phyloP scores from a whole-genome alignment of 2,329 filamentous ascomycete genomes.

The Chaetothyriales sp. region DNA sequence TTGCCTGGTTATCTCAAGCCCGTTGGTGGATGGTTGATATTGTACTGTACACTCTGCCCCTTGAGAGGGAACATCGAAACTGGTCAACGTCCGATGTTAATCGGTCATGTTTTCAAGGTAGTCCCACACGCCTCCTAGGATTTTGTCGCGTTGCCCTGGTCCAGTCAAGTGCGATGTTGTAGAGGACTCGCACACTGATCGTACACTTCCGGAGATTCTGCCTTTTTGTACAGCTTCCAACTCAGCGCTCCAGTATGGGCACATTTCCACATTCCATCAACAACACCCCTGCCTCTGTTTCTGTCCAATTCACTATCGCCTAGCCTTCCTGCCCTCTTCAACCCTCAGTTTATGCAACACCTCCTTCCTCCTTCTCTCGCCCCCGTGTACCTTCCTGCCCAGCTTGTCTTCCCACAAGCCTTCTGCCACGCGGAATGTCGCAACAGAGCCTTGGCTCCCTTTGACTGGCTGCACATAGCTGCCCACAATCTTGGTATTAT shows the following conservation, averaged over 20 bases:
- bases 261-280: background rate
- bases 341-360: conserved; percentile 74
- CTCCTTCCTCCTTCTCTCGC: conserved; percentile 76
- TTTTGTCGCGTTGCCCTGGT: too few relatives aligned
- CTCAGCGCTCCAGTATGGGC: background rate
- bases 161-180: too few relatives aligned
- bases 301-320: background rate
- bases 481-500: conserved; percentile 56
- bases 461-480: conserved; percentile 57
- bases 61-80: background rate
- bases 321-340: conserved; percentile 48
- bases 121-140: too few relatives aligned
- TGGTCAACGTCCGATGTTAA: too few relatives aligned
- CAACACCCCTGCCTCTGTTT: too few relatives aligned
- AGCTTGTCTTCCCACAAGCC: conserved; percentile 84
- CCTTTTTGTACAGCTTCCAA: background rate
- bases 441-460: conserved; percentile 43
- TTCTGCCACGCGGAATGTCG: conserved; percentile 56
- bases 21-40: background rate
- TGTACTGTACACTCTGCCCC: background rate
- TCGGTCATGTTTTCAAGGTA: too few relatives aligned
- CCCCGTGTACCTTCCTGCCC: conserved; percentile 87
- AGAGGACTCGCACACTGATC: background rate
- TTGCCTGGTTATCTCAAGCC: background rate
- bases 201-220: background rate